Evolutionary conservation across 2,329 filamentous ascomycete species (phyloP).

Genomic region (Clarireedia monteithiana): DNA sequence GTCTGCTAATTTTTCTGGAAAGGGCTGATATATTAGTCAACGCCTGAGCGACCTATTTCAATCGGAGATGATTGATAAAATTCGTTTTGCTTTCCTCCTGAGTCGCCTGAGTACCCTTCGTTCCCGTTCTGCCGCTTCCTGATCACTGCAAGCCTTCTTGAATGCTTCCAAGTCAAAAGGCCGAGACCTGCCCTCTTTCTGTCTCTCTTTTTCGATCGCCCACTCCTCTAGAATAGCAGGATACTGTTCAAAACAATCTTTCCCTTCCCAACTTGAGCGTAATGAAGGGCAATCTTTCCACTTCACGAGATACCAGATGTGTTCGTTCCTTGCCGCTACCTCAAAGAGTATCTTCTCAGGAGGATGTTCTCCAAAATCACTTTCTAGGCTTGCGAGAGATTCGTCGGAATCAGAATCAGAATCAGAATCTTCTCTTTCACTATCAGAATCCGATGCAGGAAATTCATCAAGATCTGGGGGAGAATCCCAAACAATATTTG

Average conservation of each 20-base stretch:
- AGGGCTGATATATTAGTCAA: not conserved
- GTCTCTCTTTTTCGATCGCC: slow-evolving; percentile 22
- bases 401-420: slow-evolving; percentile 15
- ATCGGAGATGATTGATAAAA: slow-evolving; percentile 22
- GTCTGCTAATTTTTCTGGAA: not conserved
- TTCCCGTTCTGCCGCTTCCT: slow-evolving; percentile 22
- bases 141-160: slow-evolving; percentile 20
- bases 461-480: slow-evolving; percentile 2
- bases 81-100: slow-evolving; percentile 22
- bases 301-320: slow-evolving; percentile 28
- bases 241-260: slow-evolving; percentile 17
- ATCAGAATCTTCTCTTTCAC: slow-evolving; percentile 17
- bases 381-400: slow-evolving; percentile 27
- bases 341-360: slow-evolving; percentile 28
- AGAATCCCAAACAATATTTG: not conserved
- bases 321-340: slow-evolving; percentile 17
- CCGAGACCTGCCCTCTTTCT: slow-evolving; percentile 25
- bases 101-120: slow-evolving; percentile 24
- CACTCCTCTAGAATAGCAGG: slow-evolving; percentile 24
- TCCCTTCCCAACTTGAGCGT: slow-evolving; percentile 27
- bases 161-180: slow-evolving; percentile 26
- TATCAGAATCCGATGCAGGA: slow-evolving; percentile 17
- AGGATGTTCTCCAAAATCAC: slow-evolving; percentile 26
- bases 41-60: slow-evolving; percentile 13
- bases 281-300: slow-evolving; percentile 29